Base-by-base conservation (phyloP, 768 basidiomycete species). In the Galerina sulciceps region DNA sequence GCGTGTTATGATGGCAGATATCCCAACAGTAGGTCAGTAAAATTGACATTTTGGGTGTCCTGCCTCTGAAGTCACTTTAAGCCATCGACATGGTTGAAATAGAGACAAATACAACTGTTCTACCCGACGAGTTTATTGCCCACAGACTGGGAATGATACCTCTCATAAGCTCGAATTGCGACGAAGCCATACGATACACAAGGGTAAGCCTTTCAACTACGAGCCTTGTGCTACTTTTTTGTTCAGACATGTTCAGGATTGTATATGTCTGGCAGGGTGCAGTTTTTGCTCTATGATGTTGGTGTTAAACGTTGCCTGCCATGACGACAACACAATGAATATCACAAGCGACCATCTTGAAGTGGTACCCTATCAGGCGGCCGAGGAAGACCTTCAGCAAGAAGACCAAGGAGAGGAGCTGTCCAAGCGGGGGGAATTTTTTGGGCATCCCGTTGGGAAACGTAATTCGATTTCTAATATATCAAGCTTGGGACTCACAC, bases 11-110 rank as follows among this genome's bases (percentile, higher is more conserved):
- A 96, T 98, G 76, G 96, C 97, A 26, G 95, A 99, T 73, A 88
- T 99, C 62, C 93, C 96, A 15, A 99, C 97, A 57, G 85, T 99
- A 61, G 94, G 96, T 94, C 69, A 70, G 91, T 80, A 36, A 22
- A 37, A 8, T 18, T 22, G 10, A 31, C 42, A 35, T 11, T 11
- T n/a, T 50, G 34, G 26, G 22, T 11, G 14, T 37, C 31, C 35
- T 43, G 36, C 40, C 40, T 54, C 15, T 14, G 37, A 61, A 26
- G 40, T 6, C 40, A 36, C 36, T 47, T 64, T 38, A 62, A 98
- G 97, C 96, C 36, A 99, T 99, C 63, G 97, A 99, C 78, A 89
- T 96, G 75, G 96, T 99, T 10, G 91, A 94, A 73, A 90, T 99
- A 62, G 85, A 90, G 58, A 84, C 83, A 55, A 99, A 99, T 72